Percentiles rank a stretch among this genome's conserved stretches.
Conservation (phyloP, 345 rosid genomes). For the Syzygium jambos region DNA sequence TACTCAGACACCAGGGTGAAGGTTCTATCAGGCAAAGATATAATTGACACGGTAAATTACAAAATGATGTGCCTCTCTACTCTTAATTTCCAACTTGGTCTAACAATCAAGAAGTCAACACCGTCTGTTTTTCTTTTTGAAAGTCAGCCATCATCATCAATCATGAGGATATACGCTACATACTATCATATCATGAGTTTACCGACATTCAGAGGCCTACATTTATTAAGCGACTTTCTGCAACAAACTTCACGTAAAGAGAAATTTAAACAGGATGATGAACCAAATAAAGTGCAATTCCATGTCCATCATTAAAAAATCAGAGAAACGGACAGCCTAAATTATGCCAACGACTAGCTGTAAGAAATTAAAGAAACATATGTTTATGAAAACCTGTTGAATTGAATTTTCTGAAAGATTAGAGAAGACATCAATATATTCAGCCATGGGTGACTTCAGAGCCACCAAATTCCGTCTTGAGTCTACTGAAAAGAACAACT, state of each 20-base stretch:
- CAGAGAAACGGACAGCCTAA: not conserved
- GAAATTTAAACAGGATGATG: not conserved
- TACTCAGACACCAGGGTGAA: no score
- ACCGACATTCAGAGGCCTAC: not conserved
- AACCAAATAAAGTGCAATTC: not conserved
- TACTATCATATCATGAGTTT: not conserved
- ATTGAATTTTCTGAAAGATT: not conserved
- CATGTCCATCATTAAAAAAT: not conserved
- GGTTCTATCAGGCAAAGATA: no score
- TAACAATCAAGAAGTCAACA: not conserved
- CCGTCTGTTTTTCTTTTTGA: not conserved
- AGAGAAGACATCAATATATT: not conserved
- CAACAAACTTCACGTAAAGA: not conserved
- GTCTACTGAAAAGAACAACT: not conserved
- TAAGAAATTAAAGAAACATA: not conserved
- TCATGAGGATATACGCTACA: not conserved
- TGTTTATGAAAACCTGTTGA: not conserved
- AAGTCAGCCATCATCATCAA: not conserved
- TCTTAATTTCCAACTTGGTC: not conserved
- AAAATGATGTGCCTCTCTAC: not conserved
- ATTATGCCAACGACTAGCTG: not conserved
- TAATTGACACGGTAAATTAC: not conserved
- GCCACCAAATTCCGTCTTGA: not conserved
- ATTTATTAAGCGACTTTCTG: not conserved
- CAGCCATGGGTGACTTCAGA: not conserved